Conservation (phyloP, 2,329 filamentous ascomycete genomes). For the Colletotrichum noveboracense region DNA sequence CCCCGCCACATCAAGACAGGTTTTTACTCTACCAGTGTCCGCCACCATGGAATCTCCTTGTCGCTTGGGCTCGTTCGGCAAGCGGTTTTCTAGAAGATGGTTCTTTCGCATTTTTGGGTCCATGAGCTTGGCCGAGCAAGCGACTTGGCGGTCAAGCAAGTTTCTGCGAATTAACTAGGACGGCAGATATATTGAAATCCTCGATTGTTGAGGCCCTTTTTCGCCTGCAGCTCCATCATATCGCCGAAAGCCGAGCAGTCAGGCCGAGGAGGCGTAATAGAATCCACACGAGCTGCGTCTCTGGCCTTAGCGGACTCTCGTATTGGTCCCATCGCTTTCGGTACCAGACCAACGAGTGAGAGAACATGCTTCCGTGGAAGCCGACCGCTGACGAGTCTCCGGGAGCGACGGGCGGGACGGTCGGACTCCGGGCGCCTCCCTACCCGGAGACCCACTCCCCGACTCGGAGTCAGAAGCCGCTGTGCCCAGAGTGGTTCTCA, state of each 20-base stretch:
- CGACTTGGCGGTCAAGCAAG: not conserved
- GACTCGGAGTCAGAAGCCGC: not conserved
- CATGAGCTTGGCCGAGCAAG: not conserved
- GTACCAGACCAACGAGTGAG: not conserved
- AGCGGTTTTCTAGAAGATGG: not conserved
- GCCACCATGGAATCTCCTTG: not conserved
- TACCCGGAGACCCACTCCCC: not conserved
- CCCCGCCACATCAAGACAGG: not conserved
- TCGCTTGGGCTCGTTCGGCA: not conserved
- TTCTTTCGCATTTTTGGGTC: not conserved
- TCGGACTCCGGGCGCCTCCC: not conserved
- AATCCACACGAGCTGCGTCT: not conserved
- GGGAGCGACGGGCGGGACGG: not conserved
- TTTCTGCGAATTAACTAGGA: not conserved
- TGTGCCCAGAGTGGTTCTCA: not conserved
- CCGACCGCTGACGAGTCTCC: not conserved
- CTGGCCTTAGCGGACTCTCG: not conserved
- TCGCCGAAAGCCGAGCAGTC: not conserved
- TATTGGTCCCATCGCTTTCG: not conserved
- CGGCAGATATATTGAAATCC: not conserved
- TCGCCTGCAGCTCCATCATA: not conserved
- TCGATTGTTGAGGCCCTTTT: not conserved
- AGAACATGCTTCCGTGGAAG: not conserved
- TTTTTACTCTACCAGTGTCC: not conserved
- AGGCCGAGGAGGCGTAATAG: not conserved